Evolutionary conservation across 805 yeast genomes (phyloP), one percentile per base, ranked within the genome.

Genomic region (Saccharomycopsis fermentans): DNA sequence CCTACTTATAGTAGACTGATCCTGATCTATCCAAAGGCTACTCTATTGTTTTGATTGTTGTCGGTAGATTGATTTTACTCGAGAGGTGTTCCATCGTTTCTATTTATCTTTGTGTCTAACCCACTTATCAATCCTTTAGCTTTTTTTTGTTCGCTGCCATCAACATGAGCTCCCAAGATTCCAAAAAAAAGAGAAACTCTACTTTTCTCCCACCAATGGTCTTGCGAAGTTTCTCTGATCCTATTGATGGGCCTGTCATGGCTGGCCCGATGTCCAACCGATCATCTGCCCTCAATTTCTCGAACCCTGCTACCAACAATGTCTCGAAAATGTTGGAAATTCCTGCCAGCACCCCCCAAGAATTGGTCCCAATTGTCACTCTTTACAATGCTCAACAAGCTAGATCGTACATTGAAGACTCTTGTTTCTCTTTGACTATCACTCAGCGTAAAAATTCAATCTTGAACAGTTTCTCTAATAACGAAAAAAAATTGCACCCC

Each of bases 281-380:
- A 8, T 43, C 50, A 6, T 43, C 50, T 5, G 8, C 47, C 27
- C 16, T 43, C 4, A 21, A 43, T 21, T 6, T 21, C 6, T 29
- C 50, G 29, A 21, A 29, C 29, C 14, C 50, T 16, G 29, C 50
- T 14, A 12, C 50, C 2, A 43, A 43, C 29, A 56, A 58, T 36
- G 57, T 59, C 52, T 19, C 35, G 14, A 60, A 55, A 34, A 35
- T 58, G 29, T 39, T 60, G 27, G 60, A 58, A 16, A 60, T 60
- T 29, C 63, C 62, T n/a, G 52, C 56, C 14, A 40, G 35, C 36
- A 56, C 56, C 17, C 87, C 90, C 0, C 80, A 81, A 16, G 92
- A 87, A 66, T 74, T 89, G 67, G 70, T 81, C 16, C 95, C 96
- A 0, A 77, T 87, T 11, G 79, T 88, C 40, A 83, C 88, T 21